phyloP scores from a whole-genome alignment of 768 basidiomycete species.

The Clitopilus hobsonii region DNA sequence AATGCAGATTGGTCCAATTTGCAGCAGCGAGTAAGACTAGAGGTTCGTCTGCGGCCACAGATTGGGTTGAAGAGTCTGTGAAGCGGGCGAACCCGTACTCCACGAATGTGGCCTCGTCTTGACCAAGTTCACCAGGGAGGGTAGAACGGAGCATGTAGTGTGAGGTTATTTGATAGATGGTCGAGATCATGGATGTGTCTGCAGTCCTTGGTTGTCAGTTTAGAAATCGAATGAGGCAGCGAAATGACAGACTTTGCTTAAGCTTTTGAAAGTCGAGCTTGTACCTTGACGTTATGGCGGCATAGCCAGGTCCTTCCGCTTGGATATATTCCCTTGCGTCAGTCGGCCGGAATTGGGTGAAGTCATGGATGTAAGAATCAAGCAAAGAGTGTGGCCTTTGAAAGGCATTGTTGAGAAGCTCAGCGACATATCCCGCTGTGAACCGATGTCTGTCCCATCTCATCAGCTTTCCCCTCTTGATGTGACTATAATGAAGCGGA shows the following conservation, averaged over 20 bases:
- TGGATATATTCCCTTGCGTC: conserved; percentile 28
- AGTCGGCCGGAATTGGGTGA: conserved; percentile 33
- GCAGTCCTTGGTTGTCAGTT: background rate
- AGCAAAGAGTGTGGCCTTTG: conserved; percentile 33
- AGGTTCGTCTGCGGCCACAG: conserved; percentile 37
- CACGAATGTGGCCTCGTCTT: conserved; percentile 35
- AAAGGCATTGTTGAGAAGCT: conserved; percentile 34
- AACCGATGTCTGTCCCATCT: conserved; percentile 34
- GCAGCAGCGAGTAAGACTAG: conserved; percentile 38
- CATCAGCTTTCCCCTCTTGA: background rate
- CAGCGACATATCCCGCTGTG: conserved; percentile 37
- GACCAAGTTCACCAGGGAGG: conserved; percentile 28
- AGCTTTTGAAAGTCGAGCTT: conserved; percentile 37
- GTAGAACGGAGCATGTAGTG: conserved; percentile 39
- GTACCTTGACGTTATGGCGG: conserved; percentile 30
- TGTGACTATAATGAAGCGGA: background rate
- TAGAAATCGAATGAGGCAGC: background rate
- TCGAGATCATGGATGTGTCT: conserved; percentile 33
- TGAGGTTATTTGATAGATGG: conserved; percentile 31
- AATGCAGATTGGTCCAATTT: conserved; percentile 34
- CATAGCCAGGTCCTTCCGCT: conserved; percentile 19
- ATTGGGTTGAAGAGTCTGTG: conserved; percentile 30
- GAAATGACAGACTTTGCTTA: conserved; percentile 28
- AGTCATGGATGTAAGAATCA: conserved; percentile 36
- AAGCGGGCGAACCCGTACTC: conserved; percentile 44